phyloP scores from a whole-genome alignment of 139 green algal species.

The Volvox africanus region DNA sequence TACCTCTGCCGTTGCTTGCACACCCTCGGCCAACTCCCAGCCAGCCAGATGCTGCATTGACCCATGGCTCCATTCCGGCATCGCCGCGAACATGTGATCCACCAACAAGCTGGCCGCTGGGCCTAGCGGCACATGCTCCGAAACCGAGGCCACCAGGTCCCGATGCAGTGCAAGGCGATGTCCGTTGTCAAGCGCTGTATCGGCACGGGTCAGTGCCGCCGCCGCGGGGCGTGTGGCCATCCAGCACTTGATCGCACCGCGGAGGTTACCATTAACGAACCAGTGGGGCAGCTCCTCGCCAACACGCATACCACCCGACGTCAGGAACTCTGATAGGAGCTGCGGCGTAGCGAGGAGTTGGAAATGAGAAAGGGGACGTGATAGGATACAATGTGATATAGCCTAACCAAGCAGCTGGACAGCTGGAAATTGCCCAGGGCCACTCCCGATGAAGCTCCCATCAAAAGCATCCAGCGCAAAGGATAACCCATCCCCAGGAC shows the following conservation, averaged over 20 bases:
- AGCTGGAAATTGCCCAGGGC: too few relatives aligned
- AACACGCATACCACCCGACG: neutral
- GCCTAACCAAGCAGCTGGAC: too few relatives aligned
- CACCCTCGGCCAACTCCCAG: constrained; percentile 24
- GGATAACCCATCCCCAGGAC: too few relatives aligned
- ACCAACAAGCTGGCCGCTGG: neutral
- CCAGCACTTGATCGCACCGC: constrained; percentile 38
- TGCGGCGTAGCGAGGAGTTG: neutral
- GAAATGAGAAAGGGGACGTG: too few relatives aligned
- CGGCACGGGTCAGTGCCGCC: neutral
- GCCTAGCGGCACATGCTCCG: neutral
- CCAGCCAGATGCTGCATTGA: neutral
- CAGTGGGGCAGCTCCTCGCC: constrained; percentile 46
- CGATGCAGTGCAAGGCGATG: neutral
- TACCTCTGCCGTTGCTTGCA: neutral
- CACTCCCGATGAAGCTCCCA: too few relatives aligned
- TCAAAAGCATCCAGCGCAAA: too few relatives aligned
- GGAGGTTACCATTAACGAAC: constrained; percentile 43
- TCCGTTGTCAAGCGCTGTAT: neutral
- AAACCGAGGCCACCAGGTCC: neutral
- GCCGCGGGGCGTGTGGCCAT: constrained; percentile 31
- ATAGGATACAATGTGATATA: too few relatives aligned
- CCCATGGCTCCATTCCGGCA: neutral
- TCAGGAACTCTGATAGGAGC: constrained; percentile 42
- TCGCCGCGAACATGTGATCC: constrained; percentile 18